Base-by-base conservation (phyloP, 73 alveolate genomes). In the Paraurostyla sp. region DNA sequence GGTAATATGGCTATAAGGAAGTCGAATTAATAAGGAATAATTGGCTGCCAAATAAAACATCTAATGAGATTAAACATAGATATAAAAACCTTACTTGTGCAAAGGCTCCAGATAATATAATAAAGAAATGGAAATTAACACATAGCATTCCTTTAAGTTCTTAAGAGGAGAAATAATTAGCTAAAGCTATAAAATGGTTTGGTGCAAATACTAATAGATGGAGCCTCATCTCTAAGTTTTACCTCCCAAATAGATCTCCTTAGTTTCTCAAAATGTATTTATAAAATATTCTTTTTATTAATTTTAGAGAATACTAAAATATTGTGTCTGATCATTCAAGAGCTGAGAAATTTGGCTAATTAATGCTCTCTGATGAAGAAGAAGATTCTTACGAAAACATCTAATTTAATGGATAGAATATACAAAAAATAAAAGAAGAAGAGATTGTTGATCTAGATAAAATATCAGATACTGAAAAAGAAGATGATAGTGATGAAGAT, bases 1-100 rank as follows among this genome's bases (percentile, higher is more conserved):
- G 95, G 80, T 92, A 92, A 45, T 95, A 71, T 57, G 99, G 99
- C n/a, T 88, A 96, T 88, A 96, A 93, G 93, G 91, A 95, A 83
- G 87, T 90, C 68, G 94, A 90, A 68, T 45, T 83, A 40, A 96
- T 96, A 7, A 85, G 95, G 71, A 87, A 92, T 51, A 58, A 92
- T 58, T 96, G 99, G 99, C 96, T 96, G 0, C 99, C 97, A 15
- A 92, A 88, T 38, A 93, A 96, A 73, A 83, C 94, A 29, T 71
- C 71, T 38, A 92, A 87, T 63, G 99, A 96, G 84, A 93, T 96
- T 73, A 96, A 89, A 80, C 99, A 96, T 73, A 84, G 99, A 80
- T 92, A 88, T 71, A 96, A 96, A 85, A 96, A 96, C 60, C 83
- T 93, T 51, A 92, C 97, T 20, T 96, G 99, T 57, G 96, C 92